A percentile compares a stretch with the other conserved stretches of the same genome.
Evolutionary conservation across 148 eudicot genomes (phyloP).

Genomic region (Arctostaphylos glauca): DNA sequence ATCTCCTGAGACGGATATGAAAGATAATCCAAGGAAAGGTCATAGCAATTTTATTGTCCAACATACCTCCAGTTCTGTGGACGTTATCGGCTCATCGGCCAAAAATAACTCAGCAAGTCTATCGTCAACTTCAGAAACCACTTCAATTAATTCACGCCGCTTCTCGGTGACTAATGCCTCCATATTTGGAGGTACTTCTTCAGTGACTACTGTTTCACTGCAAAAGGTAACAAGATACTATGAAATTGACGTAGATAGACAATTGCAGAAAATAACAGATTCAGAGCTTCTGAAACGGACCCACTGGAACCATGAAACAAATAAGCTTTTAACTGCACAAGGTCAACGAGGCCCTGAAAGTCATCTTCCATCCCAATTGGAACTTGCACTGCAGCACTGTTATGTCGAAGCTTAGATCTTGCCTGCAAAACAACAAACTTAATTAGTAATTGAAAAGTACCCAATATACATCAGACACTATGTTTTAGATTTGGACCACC

Average conservation of each 20-base stretch:
- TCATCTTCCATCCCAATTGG: slow-evolving; percentile 97
- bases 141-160: slow-evolving; percentile 82
- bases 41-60: not conserved
- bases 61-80: slow-evolving; percentile 77
- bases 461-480: not conserved
- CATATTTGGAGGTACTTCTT: slow-evolving; percentile 69
- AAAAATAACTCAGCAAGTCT: slow-evolving; percentile 84
- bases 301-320: slow-evolving; percentile 84
- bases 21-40: not conserved
- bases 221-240: slow-evolving; percentile 18
- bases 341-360: slow-evolving; percentile 87
- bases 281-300: slow-evolving; percentile 45
- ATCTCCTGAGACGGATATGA: not conserved
- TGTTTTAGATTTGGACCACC: not conserved
- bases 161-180: slow-evolving; percentile 70
- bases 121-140: slow-evolving; percentile 96
- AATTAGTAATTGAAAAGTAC: not conserved
- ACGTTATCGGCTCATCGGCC: slow-evolving; percentile 83
- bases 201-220: slow-evolving; percentile 66
- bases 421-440: slow-evolving; percentile 44
- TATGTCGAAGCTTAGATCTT: slow-evolving; percentile 88
- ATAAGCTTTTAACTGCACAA: slow-evolving; percentile 77
- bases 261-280: slow-evolving; percentile 4
- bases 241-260: not conserved
- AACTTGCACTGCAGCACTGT: slow-evolving; percentile 94